Evolutionary conservation across 192 early-diverging fungal genomes (phyloP), one percentile per base, ranked within the genome.

Genomic region (Jimgerdemannia lactiflua): DNA sequence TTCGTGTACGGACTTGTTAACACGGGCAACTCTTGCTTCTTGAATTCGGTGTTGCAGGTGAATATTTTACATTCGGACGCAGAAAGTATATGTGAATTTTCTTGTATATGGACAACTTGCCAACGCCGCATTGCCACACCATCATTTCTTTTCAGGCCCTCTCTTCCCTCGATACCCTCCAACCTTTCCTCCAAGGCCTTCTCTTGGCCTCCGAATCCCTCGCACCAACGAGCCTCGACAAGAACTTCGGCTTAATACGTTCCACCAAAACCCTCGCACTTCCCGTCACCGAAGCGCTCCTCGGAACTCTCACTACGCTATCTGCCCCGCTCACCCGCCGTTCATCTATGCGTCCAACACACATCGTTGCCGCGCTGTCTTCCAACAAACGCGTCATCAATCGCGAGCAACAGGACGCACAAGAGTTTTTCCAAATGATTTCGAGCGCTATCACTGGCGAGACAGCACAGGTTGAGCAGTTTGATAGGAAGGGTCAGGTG

Each of bases 21-120:
- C 70, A 89, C 91, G 29, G 96, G 96, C 66, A 98, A 98, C 79
- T 93, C 95, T 67, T 98, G 96, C 81, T 98, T 96, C 76, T 88
- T 98, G 80, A 98, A 98, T 84, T 93, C 93, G 18, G 93, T 95
- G 4, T 71, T 98, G 41, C 96, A 98, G 88, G 96, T 88, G 83
- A 71, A 17, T 70, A 4, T 54, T 54, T 54, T 11, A 11, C 4
- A 7, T 54, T 54, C 49, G 49, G 49, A 54, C 49, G 49, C 49
- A 54, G 64, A 79, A 66, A 39, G 64, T 63, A 70, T n/a, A n/a
- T n/a, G n/a, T n/a, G n/a, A n/a, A n/a, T n/a, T n/a, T n/a, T n/a
- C n/a, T n/a, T n/a, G n/a, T n/a, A n/a, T n/a, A n/a, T n/a, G n/a
- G n/a, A n/a, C n/a, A n/a, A n/a, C n/a, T n/a, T n/a, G n/a, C n/a